A percentile compares a stretch with the other conserved stretches of the same genome.
Conservation (phyloP, 2,329 filamentous ascomycete species). For the Penicillium sp. region DNA sequence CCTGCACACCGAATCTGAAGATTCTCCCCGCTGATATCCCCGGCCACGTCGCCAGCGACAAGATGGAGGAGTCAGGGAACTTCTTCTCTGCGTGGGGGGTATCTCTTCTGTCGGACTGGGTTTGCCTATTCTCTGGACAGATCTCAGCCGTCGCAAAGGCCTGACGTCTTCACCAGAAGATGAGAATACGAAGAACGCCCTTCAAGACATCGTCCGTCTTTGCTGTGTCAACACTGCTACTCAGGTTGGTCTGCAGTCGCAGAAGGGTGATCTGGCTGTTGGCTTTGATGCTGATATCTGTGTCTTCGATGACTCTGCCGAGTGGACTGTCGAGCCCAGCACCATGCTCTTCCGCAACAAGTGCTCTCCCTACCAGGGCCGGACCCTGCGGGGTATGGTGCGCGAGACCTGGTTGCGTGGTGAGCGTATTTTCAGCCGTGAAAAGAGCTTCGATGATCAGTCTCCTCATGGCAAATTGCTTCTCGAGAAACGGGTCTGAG, state of each 20-base stretch:
- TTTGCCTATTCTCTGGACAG: slow-evolving; percentile 83
- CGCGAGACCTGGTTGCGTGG: slow-evolving; percentile 83
- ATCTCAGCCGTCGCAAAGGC: slow-evolving; percentile 60
- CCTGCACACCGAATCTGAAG: slow-evolving; percentile 92
- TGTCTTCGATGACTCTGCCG: slow-evolving; percentile 80
- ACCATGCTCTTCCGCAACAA: slow-evolving; percentile 96
- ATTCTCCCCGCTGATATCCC: slow-evolving; percentile 71
- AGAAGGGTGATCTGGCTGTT: slow-evolving; percentile 74
- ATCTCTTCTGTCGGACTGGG: slow-evolving; percentile 92
- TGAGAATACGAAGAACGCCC: slow-evolving; percentile 48
- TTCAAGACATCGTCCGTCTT: slow-evolving; percentile 78
- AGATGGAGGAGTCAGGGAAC: slow-evolving; percentile 59
- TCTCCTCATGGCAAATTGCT: slow-evolving; percentile 38
- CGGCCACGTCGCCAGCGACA: slow-evolving; percentile 38
- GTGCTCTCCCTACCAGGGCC: slow-evolving; percentile 84
- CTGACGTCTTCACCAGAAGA: slow-evolving; percentile 37
- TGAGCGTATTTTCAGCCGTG: slow-evolving; percentile 66
- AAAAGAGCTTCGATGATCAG: slow-evolving; percentile 43
- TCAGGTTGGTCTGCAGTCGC: slow-evolving; percentile 78
- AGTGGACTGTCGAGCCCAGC: slow-evolving; percentile 67
- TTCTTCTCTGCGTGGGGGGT: slow-evolving; percentile 97
- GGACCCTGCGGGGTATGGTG: slow-evolving; percentile 71
- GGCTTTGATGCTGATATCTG: slow-evolving; percentile 89
- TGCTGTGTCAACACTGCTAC: slow-evolving; percentile 82
- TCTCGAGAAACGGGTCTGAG: slow-evolving; percentile 39